Percentiles rank a stretch among this genome's conserved stretches.
Evolutionary conservation across 305 asterid species (phyloP).

Genomic region (Withania somnifera): DNA sequence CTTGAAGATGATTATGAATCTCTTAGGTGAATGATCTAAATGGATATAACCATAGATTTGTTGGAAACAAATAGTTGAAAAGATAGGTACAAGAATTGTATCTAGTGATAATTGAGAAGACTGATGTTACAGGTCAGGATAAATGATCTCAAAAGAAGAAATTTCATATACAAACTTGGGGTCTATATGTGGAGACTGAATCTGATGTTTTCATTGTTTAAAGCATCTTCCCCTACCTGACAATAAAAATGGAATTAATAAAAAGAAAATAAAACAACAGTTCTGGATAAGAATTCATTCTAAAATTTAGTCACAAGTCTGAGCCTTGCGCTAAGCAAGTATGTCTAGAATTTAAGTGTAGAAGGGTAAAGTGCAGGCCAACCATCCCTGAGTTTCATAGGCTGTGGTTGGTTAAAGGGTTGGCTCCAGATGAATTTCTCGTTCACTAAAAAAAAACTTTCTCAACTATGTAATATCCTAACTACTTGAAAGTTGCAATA

Average conservation of each 20-base stretch:
- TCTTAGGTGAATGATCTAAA: neutral
- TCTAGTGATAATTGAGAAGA: neutral
- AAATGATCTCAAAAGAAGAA: conserved; percentile 1
- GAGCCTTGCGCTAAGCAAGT: neutral
- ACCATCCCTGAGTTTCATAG: neutral
- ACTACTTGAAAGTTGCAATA: neutral
- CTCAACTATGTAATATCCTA: neutral
- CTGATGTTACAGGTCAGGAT: neutral
- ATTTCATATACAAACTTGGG: neutral
- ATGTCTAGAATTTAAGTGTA: neutral
- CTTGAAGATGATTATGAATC: neutral
- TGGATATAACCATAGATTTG: neutral
- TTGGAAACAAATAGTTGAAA: neutral
- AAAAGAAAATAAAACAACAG: neutral
- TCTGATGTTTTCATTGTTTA: neutral
- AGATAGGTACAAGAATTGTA: neutral
- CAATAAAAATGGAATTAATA: neutral
- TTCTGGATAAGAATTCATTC: neutral
- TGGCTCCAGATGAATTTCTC: neutral
- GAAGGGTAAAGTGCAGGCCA: neutral
- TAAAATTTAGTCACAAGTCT: neutral
- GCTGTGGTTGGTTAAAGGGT: too few species aligned
- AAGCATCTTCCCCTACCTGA: neutral
- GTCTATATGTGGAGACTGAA: neutral
- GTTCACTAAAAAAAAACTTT: neutral